Conservation (phyloP, 2,329 filamentous ascomycete genomes). For the Cercospora citrullina region DNA sequence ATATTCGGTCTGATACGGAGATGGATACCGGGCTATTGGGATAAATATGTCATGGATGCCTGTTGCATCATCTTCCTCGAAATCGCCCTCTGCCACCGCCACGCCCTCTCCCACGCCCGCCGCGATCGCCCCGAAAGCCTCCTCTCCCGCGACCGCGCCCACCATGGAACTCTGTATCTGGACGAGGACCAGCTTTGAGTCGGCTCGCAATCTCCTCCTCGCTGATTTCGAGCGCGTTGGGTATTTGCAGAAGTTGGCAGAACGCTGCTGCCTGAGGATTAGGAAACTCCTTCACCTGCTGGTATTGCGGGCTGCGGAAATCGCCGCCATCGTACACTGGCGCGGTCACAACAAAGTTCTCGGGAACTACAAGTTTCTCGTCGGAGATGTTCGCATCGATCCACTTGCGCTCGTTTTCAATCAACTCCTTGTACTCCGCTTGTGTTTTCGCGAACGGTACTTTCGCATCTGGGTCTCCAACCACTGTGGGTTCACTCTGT, state of each 20-base stretch:
- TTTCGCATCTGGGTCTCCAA: constrained; percentile 60
- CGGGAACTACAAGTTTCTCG: constrained; percentile 63
- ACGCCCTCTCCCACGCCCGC: constrained; percentile 26
- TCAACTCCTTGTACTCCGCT: constrained; percentile 53
- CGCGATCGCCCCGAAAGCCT: constrained; percentile 30
- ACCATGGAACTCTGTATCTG: constrained; percentile 33
- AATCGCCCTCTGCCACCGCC: constrained; percentile 17
- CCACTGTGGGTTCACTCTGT: constrained; percentile 54
- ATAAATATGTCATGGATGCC: background rate
- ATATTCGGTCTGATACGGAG: background rate
- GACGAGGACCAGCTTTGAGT: constrained; percentile 58
- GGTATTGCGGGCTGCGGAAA: constrained; percentile 32
- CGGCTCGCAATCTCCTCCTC: constrained; percentile 67
- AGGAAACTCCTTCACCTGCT: constrained; percentile 65
- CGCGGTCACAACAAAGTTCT: constrained; percentile 76
- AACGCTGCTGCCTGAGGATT: constrained; percentile 84
- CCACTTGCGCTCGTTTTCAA: constrained; percentile 74
- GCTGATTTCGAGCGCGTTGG: constrained; percentile 73
- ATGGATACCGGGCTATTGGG: background rate
- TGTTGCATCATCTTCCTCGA: constrained; percentile 12
- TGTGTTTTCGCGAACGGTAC: constrained; percentile 58
- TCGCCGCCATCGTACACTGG: constrained; percentile 60
- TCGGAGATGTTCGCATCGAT: constrained; percentile 67
- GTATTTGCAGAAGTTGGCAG: constrained; percentile 73
- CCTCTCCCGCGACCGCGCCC: constrained; percentile 30